Evolutionary conservation across 306 rosid genomes (phyloP).

Genomic region (Pterocarpus santalinus): DNA sequence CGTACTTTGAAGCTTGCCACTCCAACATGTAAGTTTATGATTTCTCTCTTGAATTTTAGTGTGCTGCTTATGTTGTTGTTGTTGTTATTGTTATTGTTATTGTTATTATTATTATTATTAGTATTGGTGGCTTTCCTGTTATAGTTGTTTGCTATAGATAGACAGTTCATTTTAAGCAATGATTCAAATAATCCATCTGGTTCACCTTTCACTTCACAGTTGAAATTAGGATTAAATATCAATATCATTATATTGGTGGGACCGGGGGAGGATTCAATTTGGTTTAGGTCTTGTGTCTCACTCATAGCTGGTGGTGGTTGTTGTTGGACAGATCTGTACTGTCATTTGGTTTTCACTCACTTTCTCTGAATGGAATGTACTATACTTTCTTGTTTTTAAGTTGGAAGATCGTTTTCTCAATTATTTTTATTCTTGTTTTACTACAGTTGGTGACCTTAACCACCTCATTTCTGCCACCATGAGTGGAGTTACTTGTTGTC

Average conservation of each 20-base stretch:
- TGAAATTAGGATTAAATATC: conserved; percentile 20
- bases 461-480: conserved; percentile 65
- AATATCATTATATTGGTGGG: conserved; percentile 42
- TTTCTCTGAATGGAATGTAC: conserved; percentile 26
- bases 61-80: neutral
- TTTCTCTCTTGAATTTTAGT: neutral
- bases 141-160: neutral
- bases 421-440: neutral
- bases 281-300: conserved; percentile 43
- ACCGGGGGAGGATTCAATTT: conserved; percentile 2
- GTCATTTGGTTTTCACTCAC: conserved; percentile 48
- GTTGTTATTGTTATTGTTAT: neutral
- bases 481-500: conserved; percentile 69
- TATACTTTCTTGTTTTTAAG: conserved; percentile 10
- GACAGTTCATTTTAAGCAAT: neutral
- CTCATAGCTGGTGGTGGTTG: conserved; percentile 45
- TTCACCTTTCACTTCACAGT: conserved; percentile 17
- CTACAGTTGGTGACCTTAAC: conserved; percentile 65
- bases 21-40: conserved; percentile 46
- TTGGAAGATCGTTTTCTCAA: conserved; percentile 16
- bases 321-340: conserved; percentile 32
- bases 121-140: neutral
- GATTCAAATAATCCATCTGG: neutral
- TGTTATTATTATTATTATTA: neutral
- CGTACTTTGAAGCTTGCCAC: conserved; percentile 63